Conservation (phyloP, 1,284 basidiomycete genomes). For the Cystobasidiaceae sp. region DNA sequence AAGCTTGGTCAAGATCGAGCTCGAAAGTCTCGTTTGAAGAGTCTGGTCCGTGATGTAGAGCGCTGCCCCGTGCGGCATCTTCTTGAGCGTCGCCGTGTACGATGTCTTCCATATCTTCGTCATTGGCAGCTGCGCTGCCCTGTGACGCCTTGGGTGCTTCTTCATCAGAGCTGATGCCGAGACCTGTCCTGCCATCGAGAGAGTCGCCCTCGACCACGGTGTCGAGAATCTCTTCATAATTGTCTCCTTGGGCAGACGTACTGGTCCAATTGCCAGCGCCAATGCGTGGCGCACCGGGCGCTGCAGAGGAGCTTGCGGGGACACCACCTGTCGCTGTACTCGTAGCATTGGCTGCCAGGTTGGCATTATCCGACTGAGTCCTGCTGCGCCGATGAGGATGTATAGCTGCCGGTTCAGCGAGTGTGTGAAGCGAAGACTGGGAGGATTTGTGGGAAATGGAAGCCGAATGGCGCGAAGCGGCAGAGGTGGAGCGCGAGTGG, state of each 20-base stretch:
- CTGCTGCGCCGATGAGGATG: constrained; percentile 14
- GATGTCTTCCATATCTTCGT: constrained; percentile 27
- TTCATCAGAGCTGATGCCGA: no score
- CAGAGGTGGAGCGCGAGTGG: constrained; percentile 24
- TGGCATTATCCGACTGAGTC: constrained; percentile 23
- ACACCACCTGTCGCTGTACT: neutral
- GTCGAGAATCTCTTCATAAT: constrained; percentile 19
- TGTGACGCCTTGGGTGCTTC: no score
- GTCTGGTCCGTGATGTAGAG: neutral
- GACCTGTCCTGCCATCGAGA: constrained; percentile 13
- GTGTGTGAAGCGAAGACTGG: constrained; percentile 20
- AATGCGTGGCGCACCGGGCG: constrained; percentile 9
- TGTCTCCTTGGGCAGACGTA: constrained; percentile 1
- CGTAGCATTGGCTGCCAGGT: constrained; percentile 1
- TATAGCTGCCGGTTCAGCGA: constrained; percentile 7
- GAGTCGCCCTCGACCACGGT: constrained; percentile 28
- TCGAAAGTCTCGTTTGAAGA: constrained; percentile 25
- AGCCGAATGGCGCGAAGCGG: constrained; percentile 26
- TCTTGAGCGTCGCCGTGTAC: neutral
- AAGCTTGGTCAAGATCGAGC: constrained; percentile 20
- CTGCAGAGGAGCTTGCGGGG: neutral
- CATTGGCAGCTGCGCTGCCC: no score
- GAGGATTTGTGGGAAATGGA: constrained; percentile 26
- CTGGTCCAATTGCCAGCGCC: constrained; percentile 5
- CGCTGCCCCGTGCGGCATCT: neutral